Conservation (phyloP, 1,284 basidiomycete genomes). For the Ganoderma resinaceum region DNA sequence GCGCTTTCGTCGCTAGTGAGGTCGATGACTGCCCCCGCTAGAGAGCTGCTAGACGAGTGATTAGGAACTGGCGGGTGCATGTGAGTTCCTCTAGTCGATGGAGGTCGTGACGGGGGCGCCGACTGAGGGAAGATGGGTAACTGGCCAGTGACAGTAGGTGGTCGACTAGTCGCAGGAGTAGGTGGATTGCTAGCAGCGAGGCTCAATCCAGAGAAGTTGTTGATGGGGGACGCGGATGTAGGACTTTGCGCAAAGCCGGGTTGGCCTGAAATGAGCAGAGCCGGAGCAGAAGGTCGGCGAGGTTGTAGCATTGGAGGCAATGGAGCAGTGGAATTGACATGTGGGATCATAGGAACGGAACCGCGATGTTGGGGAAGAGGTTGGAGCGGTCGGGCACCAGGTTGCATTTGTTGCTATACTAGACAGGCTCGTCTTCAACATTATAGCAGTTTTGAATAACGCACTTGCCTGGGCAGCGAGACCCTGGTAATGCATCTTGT, state of each 20-base stretch:
- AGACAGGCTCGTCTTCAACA: not conserved
- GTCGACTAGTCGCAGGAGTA: conserved; percentile 18
- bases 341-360: conserved; percentile 13
- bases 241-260: conserved; percentile 15
- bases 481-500: not conserved
- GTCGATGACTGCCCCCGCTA: conserved; percentile 29
- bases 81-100: conserved; percentile 13
- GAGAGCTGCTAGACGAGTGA: conserved; percentile 17
- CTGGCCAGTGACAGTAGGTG: conserved; percentile 13
- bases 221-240: conserved; percentile 16
- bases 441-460: too few relatives aligned
- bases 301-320: conserved; percentile 14
- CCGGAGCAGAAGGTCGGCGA: conserved; percentile 22
- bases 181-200: conserved; percentile 17
- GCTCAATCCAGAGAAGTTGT: conserved; percentile 21
- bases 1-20: conserved; percentile 19
- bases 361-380: conserved; percentile 1
- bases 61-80: conserved; percentile 8
- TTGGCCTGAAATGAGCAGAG: conserved; percentile 1
- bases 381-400: not conserved
- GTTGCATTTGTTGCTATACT: not conserved
- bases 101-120: not conserved
- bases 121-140: not conserved
- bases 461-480: not conserved
- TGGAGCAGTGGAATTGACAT: conserved; percentile 11